A percentile compares a stretch with the other conserved stretches of the same genome.
Conservation (phyloP, 352 stramenopile genomes). For the Phytophthora pseudosyringae region DNA sequence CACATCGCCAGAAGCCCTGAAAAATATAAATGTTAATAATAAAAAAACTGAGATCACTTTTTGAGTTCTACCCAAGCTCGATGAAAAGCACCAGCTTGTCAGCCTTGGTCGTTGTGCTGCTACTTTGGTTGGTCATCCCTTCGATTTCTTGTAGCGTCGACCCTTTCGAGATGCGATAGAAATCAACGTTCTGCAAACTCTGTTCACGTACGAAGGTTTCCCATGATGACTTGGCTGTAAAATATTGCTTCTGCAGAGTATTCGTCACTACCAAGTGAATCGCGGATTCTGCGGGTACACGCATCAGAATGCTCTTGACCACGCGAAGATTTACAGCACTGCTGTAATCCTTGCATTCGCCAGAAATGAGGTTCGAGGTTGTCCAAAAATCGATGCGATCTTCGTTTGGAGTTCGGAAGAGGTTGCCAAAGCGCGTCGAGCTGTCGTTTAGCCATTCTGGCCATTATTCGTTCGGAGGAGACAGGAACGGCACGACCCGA, state of each 20-base stretch:
- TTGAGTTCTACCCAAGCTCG: too few species aligned
- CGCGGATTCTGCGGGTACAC: background rate
- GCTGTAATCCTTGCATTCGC: background rate
- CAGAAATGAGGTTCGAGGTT: background rate
- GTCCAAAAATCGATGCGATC: background rate
- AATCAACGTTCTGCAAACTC: background rate
- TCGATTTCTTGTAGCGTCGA: background rate
- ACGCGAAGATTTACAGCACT: background rate
- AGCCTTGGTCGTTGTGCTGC: too few species aligned
- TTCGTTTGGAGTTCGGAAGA: background rate
- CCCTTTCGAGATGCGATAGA: background rate
- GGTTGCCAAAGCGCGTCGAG: conserved; percentile 3
- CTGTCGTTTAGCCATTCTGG: conserved; percentile 1
- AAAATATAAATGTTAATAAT: too few species aligned
- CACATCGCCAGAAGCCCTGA: too few species aligned
- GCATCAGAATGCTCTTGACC: background rate
- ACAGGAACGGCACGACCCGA: conserved; percentile 2
- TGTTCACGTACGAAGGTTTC: background rate
- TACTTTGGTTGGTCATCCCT: background rate
- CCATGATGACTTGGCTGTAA: too few species aligned
- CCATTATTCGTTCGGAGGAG: background rate
- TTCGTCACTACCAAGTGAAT: background rate
- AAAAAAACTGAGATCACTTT: too few species aligned
- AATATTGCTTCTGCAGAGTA: background rate
- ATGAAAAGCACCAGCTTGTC: too few species aligned